These are phyloP conservation scores for Kwoniella mangroviensis DNA, from an alignment of 768 basidiomycete species.

Conservation along the genomic window DNA sequence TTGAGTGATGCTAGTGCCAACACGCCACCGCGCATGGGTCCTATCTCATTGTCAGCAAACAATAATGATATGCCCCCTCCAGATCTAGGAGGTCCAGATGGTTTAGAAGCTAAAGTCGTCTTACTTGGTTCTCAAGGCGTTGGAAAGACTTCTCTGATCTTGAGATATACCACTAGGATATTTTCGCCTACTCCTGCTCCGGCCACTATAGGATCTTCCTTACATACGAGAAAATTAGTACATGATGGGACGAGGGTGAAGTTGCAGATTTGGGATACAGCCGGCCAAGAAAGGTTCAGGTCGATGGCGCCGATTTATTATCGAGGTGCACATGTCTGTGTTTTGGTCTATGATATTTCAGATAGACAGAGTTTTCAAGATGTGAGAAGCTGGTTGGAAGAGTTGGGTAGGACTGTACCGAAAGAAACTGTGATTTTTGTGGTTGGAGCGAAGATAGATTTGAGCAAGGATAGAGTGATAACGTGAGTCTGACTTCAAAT, in stretches of 20 bases:
- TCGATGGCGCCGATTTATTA: constrained; percentile 56
- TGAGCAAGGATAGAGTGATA: constrained; percentile 33
- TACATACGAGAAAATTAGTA: constrained; percentile 52
- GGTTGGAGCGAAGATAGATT: constrained; percentile 49
- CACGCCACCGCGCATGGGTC: constrained; percentile 21
- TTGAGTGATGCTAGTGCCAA: constrained; percentile 19
- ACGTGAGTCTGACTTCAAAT: constrained; percentile 28
- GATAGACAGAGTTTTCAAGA: constrained; percentile 48
- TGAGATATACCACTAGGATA: constrained; percentile 46
- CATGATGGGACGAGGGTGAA: constrained; percentile 48
- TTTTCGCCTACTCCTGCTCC: constrained; percentile 37
- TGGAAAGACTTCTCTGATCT: constrained; percentile 54
- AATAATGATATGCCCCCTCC: constrained; percentile 21
- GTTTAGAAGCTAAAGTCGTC: constrained; percentile 55
- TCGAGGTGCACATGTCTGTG: constrained; percentile 51
- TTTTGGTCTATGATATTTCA: constrained; percentile 52
- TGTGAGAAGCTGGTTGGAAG: constrained; percentile 50
- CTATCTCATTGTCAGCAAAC: background rate
- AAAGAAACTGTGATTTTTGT: constrained; percentile 53
- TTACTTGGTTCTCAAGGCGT: constrained; percentile 53
- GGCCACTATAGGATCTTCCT: constrained; percentile 48
- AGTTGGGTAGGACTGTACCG: constrained; percentile 45
- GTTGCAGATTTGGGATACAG: constrained; percentile 57
- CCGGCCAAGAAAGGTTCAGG: constrained; percentile 56
- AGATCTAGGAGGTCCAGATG: constrained; percentile 47